These are phyloP conservation scores for Blastocystis hominis DNA, from an alignment of 352 stramenopile species.

Conservation along the genomic window DNA sequence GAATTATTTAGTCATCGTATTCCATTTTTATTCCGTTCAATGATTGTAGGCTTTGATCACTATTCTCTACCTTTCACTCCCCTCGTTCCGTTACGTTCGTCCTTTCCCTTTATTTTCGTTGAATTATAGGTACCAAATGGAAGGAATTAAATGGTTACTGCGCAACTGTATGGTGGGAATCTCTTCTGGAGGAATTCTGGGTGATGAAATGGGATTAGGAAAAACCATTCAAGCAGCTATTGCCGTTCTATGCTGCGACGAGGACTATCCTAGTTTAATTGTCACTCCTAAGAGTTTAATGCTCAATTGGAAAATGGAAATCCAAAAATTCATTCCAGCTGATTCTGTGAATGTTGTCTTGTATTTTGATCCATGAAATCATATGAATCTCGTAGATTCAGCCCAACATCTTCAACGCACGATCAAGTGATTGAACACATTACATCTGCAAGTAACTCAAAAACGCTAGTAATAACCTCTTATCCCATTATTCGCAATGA, in stretches of 20 bases:
- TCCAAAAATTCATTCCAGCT: neutral
- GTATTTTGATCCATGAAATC: neutral
- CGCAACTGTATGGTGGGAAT: slow-evolving; percentile 39
- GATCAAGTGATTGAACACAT: neutral
- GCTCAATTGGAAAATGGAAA: slow-evolving; percentile 26
- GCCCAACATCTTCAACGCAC: neutral
- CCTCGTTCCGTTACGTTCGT: slow-evolving; percentile 13
- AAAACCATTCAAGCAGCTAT: neutral
- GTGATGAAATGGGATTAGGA: slow-evolving; percentile 46
- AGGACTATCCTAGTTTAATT: neutral
- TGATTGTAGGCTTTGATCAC: slow-evolving; percentile 15
- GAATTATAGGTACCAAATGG: slow-evolving; percentile 32
- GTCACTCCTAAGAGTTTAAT: slow-evolving; percentile 21
- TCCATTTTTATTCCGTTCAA: too few species aligned
- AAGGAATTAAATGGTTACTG: slow-evolving; percentile 15
- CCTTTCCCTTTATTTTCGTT: neutral
- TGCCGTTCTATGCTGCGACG: neutral
- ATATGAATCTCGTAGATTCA: neutral
- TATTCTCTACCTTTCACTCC: slow-evolving; percentile 14
- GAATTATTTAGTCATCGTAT: neutral
- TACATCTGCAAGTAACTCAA: neutral
- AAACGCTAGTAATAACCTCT: neutral
- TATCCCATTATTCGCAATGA: slow-evolving; percentile 2
- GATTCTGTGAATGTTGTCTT: neutral
- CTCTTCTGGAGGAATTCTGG: neutral